Evolutionary conservation across 2,329 filamentous ascomycete species (phyloP).

Genomic region (Mycogone perniciosa): DNA sequence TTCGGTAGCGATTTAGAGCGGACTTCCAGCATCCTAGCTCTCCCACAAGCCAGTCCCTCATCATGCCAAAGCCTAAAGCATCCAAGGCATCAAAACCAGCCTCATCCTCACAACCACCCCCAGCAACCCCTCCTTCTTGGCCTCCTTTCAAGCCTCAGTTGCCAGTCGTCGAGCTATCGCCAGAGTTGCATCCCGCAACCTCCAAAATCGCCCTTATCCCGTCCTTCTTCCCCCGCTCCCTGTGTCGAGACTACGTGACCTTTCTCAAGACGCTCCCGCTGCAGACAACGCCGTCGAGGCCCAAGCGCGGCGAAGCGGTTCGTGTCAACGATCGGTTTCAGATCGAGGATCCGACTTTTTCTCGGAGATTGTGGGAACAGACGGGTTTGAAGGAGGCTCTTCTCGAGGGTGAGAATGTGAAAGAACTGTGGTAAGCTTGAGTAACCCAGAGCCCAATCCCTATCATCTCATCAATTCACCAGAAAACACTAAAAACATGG

Average conservation of each 20-base stretch:
- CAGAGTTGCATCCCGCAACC: conserved; percentile 45
- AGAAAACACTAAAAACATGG: not conserved
- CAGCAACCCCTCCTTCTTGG: conserved; percentile 49
- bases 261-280: conserved; percentile 66
- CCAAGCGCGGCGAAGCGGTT: conserved; percentile 73
- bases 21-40: not conserved
- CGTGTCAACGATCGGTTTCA: conserved; percentile 89
- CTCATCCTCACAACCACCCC: conserved; percentile 11
- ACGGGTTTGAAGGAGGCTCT: conserved; percentile 65
- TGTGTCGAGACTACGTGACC: conserved; percentile 70
- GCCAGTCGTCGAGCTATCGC: conserved; percentile 56
- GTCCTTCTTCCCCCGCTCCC: conserved; percentile 65
- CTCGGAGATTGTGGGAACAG: conserved; percentile 66
- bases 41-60: not conserved
- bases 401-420: conserved; percentile 32
- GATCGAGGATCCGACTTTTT: conserved; percentile 68
- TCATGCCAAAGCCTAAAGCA: conserved; percentile 30
- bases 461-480: not conserved
- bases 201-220: conserved; percentile 66
- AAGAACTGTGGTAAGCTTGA: conserved; percentile 38
- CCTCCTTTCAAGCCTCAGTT: conserved; percentile 64
- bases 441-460: too few species aligned
- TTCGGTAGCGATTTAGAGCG: not conserved
- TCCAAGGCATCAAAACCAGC: conserved; percentile 20
- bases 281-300: conserved; percentile 69